A percentile compares a stretch with the other conserved stretches of the same genome.
Conservation (phyloP, 2,329 filamentous ascomycete species). For the Trichoderma cornu-damae region DNA sequence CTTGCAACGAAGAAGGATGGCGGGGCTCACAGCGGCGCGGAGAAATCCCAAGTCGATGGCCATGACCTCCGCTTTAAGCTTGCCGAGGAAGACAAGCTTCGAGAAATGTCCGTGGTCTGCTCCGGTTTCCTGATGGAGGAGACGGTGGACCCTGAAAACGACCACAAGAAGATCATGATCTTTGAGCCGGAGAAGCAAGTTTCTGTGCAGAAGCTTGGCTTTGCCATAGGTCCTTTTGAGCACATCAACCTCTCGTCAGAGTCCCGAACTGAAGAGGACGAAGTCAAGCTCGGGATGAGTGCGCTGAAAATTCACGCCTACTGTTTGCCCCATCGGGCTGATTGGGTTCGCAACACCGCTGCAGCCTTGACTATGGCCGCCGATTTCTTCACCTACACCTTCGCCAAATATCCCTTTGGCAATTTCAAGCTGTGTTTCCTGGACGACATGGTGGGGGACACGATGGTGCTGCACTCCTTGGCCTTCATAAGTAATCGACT, state of each 20-base stretch:
- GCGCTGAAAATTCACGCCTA: slow-evolving; percentile 87
- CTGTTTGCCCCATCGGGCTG: slow-evolving; percentile 75
- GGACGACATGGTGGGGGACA: slow-evolving; percentile 76
- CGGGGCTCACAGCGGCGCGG: slow-evolving; percentile 27
- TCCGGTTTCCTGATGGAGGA: slow-evolving; percentile 87
- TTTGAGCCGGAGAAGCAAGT: slow-evolving; percentile 73
- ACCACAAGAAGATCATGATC: slow-evolving; percentile 79
- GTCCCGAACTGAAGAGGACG: slow-evolving; percentile 83
- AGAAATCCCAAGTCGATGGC: slow-evolving; percentile 38
- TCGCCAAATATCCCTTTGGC: slow-evolving; percentile 84
- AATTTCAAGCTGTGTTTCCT: slow-evolving; percentile 93
- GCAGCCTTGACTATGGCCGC: slow-evolving; percentile 78
- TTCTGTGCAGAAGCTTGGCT: slow-evolving; percentile 83
- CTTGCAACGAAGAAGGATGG: slow-evolving; percentile 39
- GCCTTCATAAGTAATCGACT: slow-evolving; percentile 83
- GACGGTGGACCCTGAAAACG: slow-evolving; percentile 66
- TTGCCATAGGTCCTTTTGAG: slow-evolving; percentile 92
- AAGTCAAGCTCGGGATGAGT: slow-evolving; percentile 82
- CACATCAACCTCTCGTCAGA: slow-evolving; percentile 80
- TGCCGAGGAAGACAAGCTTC: slow-evolving; percentile 73
- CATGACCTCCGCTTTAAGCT: slow-evolving; percentile 44
- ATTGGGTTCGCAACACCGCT: slow-evolving; percentile 83
- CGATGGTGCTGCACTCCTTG: slow-evolving; percentile 72
- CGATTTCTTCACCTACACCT: slow-evolving; percentile 86
- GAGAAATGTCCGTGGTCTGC: slow-evolving; percentile 87